Evolutionary conservation across 371 early-diverging fungal genomes (phyloP), one percentile per base, ranked within the genome.

Genomic region (Zychaea mexicana): DNA sequence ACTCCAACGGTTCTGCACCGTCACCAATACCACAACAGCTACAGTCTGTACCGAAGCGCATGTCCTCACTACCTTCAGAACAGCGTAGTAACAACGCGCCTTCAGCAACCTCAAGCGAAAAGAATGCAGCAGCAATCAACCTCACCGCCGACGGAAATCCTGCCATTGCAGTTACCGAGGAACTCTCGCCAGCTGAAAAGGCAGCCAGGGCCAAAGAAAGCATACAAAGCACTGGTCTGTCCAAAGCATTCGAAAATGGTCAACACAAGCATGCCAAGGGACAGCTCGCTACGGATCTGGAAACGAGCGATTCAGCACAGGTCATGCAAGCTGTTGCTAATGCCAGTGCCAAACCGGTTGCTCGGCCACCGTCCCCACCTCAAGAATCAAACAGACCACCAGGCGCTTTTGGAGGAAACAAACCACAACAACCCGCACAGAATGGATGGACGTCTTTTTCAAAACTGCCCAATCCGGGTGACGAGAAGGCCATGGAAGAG

Each of bases 391-490:
- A 55, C 15, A 21, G 45, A 38, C 32, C 46, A 12, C 66, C 66
- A 47, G 66, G 68, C 33, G 28, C 33, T 49, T 58, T 62, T 49
- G 22, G 32, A 33, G 9, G 24, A 3, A 24, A 24, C n/a, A 49
- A 22, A 49, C 28, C 39, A 1, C n/a, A n/a, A n/a, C n/a, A n/a
- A n/a, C n/a, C n/a, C n/a, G 47, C 61, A 12, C 56, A 42, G 52
- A 52, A 26, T 1, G 82, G 82, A 7, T 81, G 82, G 82, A 81
- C 78, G 17, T 58, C 69, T 2, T 73, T 77, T 46, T 78, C 81
- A 7, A 64, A 66, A 19, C 53, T 78, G 2, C 80, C 80, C n/a
- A 79, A 79, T 56, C 80, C 80, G 10, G 80, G 80, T 6, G 74
- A 80, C 52, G 80, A 77, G 59, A 61, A 47, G 8, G 62, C 67